A percentile compares a stretch with the other conserved stretches of the same genome.
Evolutionary conservation across 1,284 basidiomycete species (phyloP).

Genomic region (Leccinum griseonigrum): DNA sequence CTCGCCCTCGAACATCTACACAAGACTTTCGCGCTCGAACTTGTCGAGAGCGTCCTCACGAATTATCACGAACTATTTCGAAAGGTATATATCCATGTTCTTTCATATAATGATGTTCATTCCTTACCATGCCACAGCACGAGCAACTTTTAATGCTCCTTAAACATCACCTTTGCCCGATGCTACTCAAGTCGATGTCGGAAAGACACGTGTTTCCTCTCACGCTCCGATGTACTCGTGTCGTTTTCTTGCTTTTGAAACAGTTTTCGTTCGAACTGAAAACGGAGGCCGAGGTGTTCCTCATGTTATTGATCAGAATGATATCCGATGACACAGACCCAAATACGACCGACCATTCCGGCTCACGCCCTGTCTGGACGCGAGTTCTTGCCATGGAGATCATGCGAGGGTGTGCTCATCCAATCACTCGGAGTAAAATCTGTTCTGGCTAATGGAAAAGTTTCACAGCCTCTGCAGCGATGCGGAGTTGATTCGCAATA

Average conservation of each 20-base stretch:
- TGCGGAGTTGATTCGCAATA: slow-evolving; percentile 72
- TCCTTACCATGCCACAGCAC: slow-evolving; percentile 48
- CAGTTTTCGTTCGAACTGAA: slow-evolving; percentile 84
- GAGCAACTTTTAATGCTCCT: slow-evolving; percentile 82
- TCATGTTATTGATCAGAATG: slow-evolving; percentile 77
- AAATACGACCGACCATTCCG: slow-evolving; percentile 35
- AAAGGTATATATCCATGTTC: slow-evolving; percentile 41
- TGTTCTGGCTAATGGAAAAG: slow-evolving; percentile 6
- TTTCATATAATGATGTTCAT: not conserved
- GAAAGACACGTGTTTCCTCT: slow-evolving; percentile 86
- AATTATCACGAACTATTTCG: slow-evolving; percentile 91
- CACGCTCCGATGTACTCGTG: slow-evolving; percentile 86
- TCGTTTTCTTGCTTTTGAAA: slow-evolving; percentile 91
- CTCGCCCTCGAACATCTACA: slow-evolving; percentile 83
- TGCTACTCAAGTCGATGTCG: slow-evolving; percentile 83
- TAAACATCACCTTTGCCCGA: slow-evolving; percentile 85
- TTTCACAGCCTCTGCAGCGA: slow-evolving; percentile 72
- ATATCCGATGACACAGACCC: slow-evolving; percentile 65
- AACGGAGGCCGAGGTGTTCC: slow-evolving; percentile 82
- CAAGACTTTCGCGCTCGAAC: slow-evolving; percentile 92
- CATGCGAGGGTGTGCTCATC: slow-evolving; percentile 65
- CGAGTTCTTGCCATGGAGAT: slow-evolving; percentile 90
- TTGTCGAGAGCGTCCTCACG: slow-evolving; percentile 95
- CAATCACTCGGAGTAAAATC: not conserved
- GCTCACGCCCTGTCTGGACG: slow-evolving; percentile 76